Conservation (phyloP, 305 asterid species). For the Rubia occidens region DNA sequence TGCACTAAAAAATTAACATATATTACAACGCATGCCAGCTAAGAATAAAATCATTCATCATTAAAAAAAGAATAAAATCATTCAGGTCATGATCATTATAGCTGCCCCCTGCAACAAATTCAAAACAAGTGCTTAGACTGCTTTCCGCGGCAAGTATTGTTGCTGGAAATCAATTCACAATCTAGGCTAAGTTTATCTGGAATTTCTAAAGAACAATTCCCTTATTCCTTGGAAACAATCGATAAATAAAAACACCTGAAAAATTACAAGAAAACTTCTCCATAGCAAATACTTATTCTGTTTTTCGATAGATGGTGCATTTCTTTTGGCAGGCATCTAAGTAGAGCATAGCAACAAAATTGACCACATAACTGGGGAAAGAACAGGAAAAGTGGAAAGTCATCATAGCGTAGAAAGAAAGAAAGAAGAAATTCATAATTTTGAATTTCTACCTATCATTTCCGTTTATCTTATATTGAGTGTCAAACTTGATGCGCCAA, state of each 20-base stretch:
- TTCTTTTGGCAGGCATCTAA: no score
- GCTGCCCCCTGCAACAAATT: background rate
- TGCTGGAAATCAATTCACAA: background rate
- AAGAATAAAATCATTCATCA: background rate
- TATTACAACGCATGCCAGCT: background rate
- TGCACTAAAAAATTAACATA: background rate
- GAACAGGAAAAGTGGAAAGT: no score
- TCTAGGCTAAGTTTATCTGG: background rate
- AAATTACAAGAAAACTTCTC: background rate
- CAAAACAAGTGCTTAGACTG: background rate
- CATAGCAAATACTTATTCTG: background rate
- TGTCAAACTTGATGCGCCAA: background rate
- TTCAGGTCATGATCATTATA: background rate
- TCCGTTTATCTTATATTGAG: background rate
- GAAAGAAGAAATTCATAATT: no score
- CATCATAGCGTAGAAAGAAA: no score
- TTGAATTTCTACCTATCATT: no score
- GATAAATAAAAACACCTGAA: background rate
- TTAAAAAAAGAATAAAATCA: background rate
- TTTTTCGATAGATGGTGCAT: no score
- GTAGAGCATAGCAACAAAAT: no score
- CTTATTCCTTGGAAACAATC: background rate
- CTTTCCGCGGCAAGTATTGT: background rate
- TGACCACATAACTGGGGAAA: no score
- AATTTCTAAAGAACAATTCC: background rate